These are phyloP conservation scores for Pueraria montana DNA, from an alignment of 306 rosid genomes.

Conservation along the genomic window DNA sequence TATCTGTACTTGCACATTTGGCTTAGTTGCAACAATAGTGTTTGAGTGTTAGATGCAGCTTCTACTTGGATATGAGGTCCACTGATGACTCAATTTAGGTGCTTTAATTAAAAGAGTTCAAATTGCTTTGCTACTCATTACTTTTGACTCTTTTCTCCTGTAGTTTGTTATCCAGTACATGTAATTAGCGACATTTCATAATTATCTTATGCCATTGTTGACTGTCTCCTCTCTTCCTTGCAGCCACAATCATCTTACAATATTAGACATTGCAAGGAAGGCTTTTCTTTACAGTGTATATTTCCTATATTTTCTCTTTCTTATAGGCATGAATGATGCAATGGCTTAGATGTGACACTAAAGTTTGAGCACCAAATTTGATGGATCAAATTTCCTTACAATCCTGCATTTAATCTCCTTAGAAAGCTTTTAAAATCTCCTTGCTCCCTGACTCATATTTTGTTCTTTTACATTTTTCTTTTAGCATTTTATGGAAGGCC, in stretches of 20 bases:
- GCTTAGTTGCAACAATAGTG: too few species aligned
- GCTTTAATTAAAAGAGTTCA: not conserved
- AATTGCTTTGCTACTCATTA: slow-evolving; percentile 22
- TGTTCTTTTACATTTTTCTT: slow-evolving; percentile 47
- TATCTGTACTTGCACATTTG: not conserved
- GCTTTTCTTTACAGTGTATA: slow-evolving; percentile 99
- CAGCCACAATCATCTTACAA: slow-evolving; percentile 85
- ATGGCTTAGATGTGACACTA: slow-evolving; percentile 34
- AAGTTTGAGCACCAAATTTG: slow-evolving; percentile 35
- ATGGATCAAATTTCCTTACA: slow-evolving; percentile 27
- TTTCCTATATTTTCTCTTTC: slow-evolving; percentile 19
- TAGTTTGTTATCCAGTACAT: slow-evolving; percentile 24
- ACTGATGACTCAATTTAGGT: not conserved
- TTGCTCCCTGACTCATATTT: slow-evolving; percentile 23
- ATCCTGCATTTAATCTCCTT: slow-evolving; percentile 30
- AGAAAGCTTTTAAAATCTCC: slow-evolving; percentile 17
- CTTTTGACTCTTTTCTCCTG: slow-evolving; percentile 6
- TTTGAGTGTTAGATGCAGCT: too few species aligned
- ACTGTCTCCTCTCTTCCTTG: slow-evolving; percentile 48
- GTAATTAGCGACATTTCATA: slow-evolving; percentile 23
- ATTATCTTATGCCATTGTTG: slow-evolving; percentile 35
- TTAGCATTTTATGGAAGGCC: slow-evolving; percentile 99
- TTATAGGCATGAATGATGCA: slow-evolving; percentile 17
- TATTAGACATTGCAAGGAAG: slow-evolving; percentile 95
- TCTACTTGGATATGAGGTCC: not conserved